Base-by-base conservation (phyloP, 208 protist species). In the Crithidia bombi region DNA sequence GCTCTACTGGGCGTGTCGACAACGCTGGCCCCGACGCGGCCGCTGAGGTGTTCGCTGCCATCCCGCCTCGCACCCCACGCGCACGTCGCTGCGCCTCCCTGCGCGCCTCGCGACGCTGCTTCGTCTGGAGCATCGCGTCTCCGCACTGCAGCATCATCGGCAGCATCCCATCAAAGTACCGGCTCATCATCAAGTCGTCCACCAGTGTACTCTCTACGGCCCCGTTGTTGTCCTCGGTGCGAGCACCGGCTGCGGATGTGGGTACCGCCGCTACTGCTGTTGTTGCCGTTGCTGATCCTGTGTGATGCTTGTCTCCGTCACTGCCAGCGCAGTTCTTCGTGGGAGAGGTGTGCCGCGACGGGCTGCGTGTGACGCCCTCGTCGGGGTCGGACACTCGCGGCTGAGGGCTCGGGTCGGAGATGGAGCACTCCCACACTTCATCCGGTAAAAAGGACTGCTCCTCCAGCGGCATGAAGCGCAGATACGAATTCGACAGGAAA, bases 121-220 rank as follows among this genome's bases (percentile, higher is more conserved):
- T 25, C 12, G 44, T 47, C n/a, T 19, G 25, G 14, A 65, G 4
- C 59, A 65, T 54, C 11, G 59, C 41, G 3, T 65, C 59, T 1
- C 59, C 59, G 59, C 30, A 65, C 44, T 54, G 59, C 59, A 65
- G 44, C 59, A 65, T 54, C 23, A 65, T 5, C 3, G 59, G 44
- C 41, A 65, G 32, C 59, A 65, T 54, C 23, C 44, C 59, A 21
- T 65, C 59, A 17, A 65, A 65, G 32, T 65, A 65, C 9, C 32
- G 28, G 32, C 41, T 51, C 15, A 5, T 44, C 6, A 65, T 19
- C 32, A 65, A 12, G 11, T 26, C 59, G 3, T 54, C 43, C 17
- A 54, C 59, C 30, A 33, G 41, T 5, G 55, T 41, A 33, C 32
- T 41, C 10, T 23, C 32, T 3, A 41, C 52, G 17, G 36, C 52